Percentiles rank a stretch among this genome's conserved stretches.
Evolutionary conservation across 192 early-diverging fungal species (phyloP).

Genomic region (Coemansia brasiliensis): DNA sequence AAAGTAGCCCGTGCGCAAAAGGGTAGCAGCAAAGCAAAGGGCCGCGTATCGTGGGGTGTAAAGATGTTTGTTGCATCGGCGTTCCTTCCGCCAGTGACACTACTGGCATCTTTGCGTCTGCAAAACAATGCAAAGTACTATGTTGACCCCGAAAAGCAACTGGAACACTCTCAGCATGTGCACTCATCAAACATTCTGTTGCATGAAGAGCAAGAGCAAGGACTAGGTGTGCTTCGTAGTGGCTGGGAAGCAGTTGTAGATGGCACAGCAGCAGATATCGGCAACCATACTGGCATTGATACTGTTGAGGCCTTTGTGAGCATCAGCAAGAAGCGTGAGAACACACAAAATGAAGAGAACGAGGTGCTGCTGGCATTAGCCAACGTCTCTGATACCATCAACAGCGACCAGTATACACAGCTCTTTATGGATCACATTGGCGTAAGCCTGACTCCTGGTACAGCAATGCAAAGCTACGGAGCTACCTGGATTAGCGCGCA

Average conservation of each 20-base stretch:
- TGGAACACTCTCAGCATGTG: conserved; percentile 16
- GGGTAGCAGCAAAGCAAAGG: conserved; percentile 7
- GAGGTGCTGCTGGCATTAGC: conserved; percentile 47
- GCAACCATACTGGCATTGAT: background rate
- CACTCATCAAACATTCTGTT: conserved; percentile 55
- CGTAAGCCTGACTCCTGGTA: conserved; percentile 9
- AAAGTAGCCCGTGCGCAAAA: background rate
- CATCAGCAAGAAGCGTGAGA: conserved; percentile 33
- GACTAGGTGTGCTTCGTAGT: conserved; percentile 51
- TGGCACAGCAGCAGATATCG: conserved; percentile 15
- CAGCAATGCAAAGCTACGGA: conserved; percentile 4
- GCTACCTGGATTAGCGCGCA: conserved; percentile 51
- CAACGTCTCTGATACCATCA: conserved; percentile 41
- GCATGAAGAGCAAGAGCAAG: conserved; percentile 54
- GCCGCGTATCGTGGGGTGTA: conserved; percentile 25
- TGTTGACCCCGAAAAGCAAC: conserved; percentile 47
- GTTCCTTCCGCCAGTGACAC: conserved; percentile 45
- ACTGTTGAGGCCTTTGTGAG: conserved; percentile 18
- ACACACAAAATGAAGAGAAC: conserved; percentile 47
- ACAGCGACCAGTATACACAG: conserved; percentile 51
- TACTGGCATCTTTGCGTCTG: conserved; percentile 46
- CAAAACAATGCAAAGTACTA: conserved; percentile 55
- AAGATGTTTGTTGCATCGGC: conserved; percentile 42
- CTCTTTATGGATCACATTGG: conserved; percentile 55
- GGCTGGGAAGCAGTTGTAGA: conserved; percentile 54